phyloP scores from a whole-genome alignment of 495 filamentous ascomycete genomes.

The Penicillium turbatum region DNA sequence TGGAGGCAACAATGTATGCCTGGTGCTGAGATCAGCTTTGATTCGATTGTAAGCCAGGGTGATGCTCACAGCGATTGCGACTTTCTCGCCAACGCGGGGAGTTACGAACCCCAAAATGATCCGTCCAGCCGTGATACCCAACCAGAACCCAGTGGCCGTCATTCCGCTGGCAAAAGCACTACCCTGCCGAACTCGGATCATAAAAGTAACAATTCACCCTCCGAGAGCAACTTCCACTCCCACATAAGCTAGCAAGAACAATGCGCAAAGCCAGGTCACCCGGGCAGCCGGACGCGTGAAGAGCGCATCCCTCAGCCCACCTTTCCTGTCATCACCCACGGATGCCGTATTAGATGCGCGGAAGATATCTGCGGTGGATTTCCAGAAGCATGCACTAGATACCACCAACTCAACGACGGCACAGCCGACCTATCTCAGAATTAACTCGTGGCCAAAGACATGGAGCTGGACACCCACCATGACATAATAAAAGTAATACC shows the following conservation, averaged over 20 bases:
- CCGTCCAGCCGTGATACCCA: conserved; percentile 59
- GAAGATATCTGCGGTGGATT: conserved; percentile 57
- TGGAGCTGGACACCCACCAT: conserved; percentile 41
- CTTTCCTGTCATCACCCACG: conserved; percentile 33
- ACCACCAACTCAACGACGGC: conserved; percentile 56
- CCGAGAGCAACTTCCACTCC: conserved; percentile 83
- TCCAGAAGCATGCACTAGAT: conserved; percentile 61
- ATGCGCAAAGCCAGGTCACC: conserved; percentile 71
- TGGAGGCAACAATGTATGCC: conserved; percentile 49
- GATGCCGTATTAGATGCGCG: conserved; percentile 40
- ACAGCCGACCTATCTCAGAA: conserved; percentile 49
- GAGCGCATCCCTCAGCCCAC: conserved; percentile 54
- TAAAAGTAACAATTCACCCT: conserved; percentile 65
- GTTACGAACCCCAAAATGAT: conserved; percentile 61
- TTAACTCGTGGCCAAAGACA: neutral
- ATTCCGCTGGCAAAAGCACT: conserved; percentile 55
- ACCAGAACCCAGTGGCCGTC: conserved; percentile 63
- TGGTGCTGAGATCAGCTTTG: conserved; percentile 1
- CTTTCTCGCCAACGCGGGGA: conserved; percentile 55
- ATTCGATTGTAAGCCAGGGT: neutral
- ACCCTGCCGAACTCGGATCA: conserved; percentile 55
- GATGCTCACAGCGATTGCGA: conserved; percentile 48
- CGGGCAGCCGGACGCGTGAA: conserved; percentile 39
- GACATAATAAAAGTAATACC: conserved; percentile 60
- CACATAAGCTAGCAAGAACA: conserved; percentile 77